Evolutionary conservation across 1,139 yeast species (phyloP), one percentile per base, ranked within the genome.

Genomic region (Candida labiduridarum): DNA sequence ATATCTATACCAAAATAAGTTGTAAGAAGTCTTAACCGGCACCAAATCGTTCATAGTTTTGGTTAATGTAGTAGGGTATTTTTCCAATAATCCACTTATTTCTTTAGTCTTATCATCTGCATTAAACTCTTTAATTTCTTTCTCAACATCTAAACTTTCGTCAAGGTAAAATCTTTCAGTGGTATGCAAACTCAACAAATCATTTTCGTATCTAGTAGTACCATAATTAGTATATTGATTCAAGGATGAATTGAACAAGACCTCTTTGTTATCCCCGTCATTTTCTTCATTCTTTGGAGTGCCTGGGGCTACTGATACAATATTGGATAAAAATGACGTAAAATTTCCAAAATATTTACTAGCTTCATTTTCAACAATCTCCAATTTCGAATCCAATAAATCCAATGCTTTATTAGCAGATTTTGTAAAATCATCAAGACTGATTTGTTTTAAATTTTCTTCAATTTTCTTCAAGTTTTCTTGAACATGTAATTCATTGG

Each of bases 1-100:
- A 68, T 89, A 92, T 44, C 85, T 77, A 44, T 74, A 71, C 98
- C 98, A 92, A 65, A 92, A 92, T 43, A 73, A 72, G 30, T 77
- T 72, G 57, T 84, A 87, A 1, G 83, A 60, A 14, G 89, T 70
- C 55, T 78, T 66, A 1, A 76, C 80, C 0, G 96, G 96, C 1
- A 89, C 96, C 11, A 91, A 64, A 16, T 74, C 72, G 50, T 84
- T 83, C 84, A 84, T 83, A 44, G 88, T 67, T 39, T 71, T 71
- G 31, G 78, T 71, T 54, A 91, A 76, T 15, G 84, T 79, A 15
- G 62, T 59, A 2, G 83, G 78, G 56, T 84, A 80, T 51, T 71
- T 65, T 35, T 58, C 71, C 49, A 89, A 69, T 30, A 83, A 72
- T 0, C 58, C 62, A 2, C 83, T 62, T 47, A 87, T 85, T 44